Evolutionary conservation across 2,329 filamentous ascomycete species (phyloP).

Genomic region (Ophiostoma perfectum): DNA sequence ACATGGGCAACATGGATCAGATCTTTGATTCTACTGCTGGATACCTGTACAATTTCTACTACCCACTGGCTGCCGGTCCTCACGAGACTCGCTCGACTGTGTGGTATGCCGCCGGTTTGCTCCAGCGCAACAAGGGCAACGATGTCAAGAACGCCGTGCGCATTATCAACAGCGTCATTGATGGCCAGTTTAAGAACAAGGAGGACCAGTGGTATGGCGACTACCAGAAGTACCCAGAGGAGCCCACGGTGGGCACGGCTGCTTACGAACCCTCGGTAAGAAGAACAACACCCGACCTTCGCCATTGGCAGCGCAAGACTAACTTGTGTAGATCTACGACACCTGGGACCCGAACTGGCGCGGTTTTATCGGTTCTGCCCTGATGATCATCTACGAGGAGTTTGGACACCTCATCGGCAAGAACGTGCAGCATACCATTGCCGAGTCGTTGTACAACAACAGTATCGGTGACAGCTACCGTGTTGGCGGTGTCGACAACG

Average conservation of each 20-base stretch:
- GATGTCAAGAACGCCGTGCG: conserved; percentile 21
- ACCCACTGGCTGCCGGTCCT: conserved; percentile 43
- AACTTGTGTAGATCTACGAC: conserved; percentile 43
- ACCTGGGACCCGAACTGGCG: conserved; percentile 62
- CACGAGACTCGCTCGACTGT: conserved; percentile 53
- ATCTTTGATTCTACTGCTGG: conserved; percentile 49
- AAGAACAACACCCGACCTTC: neutral
- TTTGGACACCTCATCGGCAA: conserved; percentile 44
- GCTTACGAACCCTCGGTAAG: conserved; percentile 36
- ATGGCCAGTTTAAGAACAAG: conserved; percentile 47
- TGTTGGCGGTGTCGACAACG: conserved; percentile 53
- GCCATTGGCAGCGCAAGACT: neutral
- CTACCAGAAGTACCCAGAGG: conserved; percentile 51
- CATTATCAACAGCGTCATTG: conserved; percentile 43
- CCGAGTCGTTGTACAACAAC: conserved; percentile 49
- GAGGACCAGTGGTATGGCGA: conserved; percentile 49
- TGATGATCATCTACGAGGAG: conserved; percentile 56
- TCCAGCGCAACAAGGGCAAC: conserved; percentile 47
- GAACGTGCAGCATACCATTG: conserved; percentile 40
- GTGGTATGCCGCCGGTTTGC: conserved; percentile 55
- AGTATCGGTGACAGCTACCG: conserved; percentile 57
- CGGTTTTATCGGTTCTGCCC: conserved; percentile 55
- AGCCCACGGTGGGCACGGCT: conserved; percentile 50
- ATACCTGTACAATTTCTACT: conserved; percentile 48
- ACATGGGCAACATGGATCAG: conserved; percentile 51